Base-by-base conservation (phyloP, 2,329 filamentous ascomycete species). In the Fusarium avenaceum region DNA sequence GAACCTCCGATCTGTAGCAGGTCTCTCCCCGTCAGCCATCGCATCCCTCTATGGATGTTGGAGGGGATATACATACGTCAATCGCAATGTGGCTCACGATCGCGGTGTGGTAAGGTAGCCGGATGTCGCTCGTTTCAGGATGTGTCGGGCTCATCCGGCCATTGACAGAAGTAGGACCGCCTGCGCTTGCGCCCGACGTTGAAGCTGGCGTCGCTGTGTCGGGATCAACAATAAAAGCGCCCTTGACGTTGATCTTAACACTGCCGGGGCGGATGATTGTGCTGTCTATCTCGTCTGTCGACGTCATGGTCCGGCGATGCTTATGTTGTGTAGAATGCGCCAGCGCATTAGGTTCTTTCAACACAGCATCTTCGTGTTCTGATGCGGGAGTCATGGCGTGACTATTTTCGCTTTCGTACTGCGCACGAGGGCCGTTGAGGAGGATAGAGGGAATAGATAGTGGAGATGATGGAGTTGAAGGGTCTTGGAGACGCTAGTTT, bases 31-130 rank as follows among this genome's bases (percentile, higher is more conserved):
- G 47, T 71, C 49, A 74, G 69, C 52, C 50, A 52, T 61, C 24
- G 15, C 58, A 49, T 60, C 40, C 56, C 47, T 15, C 57, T 57
- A 55, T 46, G 14, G 20, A 43, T 62, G 30, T 51, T 45, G 65
- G 61, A 58, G 62, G 47, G 51, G 39, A 32, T 48, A 55, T 63
- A 85, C 91, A 80, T 86, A 96, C 94, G 85, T 99, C 96, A 63
- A 97, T 91, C 53, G 96, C 96, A 72, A 99, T 93, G 83, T 99
- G 96, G 83, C 94, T 97, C 71, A 99, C 95, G 10, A 97, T 90
- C 13, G 92, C 92, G 14, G 93, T 97, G 80, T 99, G 96, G 79
- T 98, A 96, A 28, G 96, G 96, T 62, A 99, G 83, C n/a, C 96
- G 87, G 73, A 99, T 99, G 77, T 97, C 96, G 76, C 93, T 94